These are phyloP conservation scores for Fusarium austroafricanum DNA, from an alignment of 2,329 filamentous ascomycete species.

Conservation along the genomic window DNA sequence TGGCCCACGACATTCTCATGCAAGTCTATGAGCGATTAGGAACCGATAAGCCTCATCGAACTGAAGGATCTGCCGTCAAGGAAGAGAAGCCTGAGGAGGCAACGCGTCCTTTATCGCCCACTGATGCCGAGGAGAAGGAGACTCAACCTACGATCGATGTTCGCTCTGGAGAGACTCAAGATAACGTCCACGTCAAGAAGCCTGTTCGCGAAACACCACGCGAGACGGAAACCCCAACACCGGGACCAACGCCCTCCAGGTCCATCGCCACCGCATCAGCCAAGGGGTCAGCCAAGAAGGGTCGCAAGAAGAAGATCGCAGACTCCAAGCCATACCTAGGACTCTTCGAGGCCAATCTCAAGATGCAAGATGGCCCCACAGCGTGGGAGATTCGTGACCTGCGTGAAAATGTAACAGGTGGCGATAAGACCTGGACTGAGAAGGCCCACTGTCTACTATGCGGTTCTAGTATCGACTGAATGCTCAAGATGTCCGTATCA, in stretches of 20 bases:
- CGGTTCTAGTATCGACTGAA: constrained; percentile 58
- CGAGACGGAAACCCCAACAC: constrained; percentile 49
- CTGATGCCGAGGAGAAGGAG: constrained; percentile 62
- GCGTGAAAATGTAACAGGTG: constrained; percentile 59
- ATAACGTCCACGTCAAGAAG: constrained; percentile 54
- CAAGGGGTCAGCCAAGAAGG: constrained; percentile 50
- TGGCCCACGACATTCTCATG: constrained; percentile 66
- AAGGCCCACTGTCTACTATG: constrained; percentile 63
- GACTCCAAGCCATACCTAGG: constrained; percentile 62
- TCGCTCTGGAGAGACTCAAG: constrained; percentile 58
- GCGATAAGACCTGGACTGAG: constrained; percentile 66
- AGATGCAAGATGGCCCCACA: constrained; percentile 60
- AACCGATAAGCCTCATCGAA: constrained; percentile 61
- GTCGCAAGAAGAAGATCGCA: constrained; percentile 54
- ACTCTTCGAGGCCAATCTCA: constrained; percentile 63
- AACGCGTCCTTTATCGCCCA: constrained; percentile 62
- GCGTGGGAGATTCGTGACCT: constrained; percentile 65
- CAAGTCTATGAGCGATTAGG: constrained; percentile 63
- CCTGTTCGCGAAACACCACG: constrained; percentile 47
- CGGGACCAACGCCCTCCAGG: constrained; percentile 46
- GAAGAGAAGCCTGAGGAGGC: constrained; percentile 51
- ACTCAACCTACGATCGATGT: constrained; percentile 65
- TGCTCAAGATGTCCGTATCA: neutral
- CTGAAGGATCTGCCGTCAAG: constrained; percentile 54
- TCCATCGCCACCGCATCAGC: constrained; percentile 36